Conservation (phyloP, 305 asterid species). For the Rubia peregrina region DNA sequence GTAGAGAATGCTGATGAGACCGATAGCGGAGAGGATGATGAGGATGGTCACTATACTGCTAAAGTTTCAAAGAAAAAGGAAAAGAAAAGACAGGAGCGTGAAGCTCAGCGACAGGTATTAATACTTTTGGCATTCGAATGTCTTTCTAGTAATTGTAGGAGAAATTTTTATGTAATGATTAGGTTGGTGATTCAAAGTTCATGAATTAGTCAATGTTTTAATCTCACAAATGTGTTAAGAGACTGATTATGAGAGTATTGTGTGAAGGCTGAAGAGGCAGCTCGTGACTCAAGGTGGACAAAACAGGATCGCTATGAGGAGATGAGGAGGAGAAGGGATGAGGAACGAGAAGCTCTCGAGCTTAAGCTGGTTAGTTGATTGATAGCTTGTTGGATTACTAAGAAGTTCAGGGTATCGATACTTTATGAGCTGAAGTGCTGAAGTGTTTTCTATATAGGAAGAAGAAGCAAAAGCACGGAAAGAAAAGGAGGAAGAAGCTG, state of each 20-base stretch:
- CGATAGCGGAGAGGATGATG: constrained; percentile 77
- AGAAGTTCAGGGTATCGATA: constrained; percentile 6
- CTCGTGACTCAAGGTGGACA: constrained; percentile 65
- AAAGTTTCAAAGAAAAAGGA: constrained; percentile 68
- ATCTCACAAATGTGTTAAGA: neutral
- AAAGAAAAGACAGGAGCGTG: constrained; percentile 86
- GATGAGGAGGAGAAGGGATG: constrained; percentile 90
- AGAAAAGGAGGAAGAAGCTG: constrained; percentile 91
- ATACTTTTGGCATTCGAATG: constrained; percentile 4
- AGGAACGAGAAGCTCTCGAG: constrained; percentile 95
- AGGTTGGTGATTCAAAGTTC: neutral
- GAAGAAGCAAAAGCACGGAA: constrained; percentile 87
- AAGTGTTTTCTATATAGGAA: constrained; percentile 47
- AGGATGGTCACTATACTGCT: constrained; percentile 49
- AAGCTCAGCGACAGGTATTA: constrained; percentile 82
- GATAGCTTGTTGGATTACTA: constrained; percentile 5
- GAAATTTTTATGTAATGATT: neutral
- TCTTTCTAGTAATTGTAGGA: neutral
- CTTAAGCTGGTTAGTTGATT: constrained; percentile 58
- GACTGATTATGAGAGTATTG: constrained; percentile 19
- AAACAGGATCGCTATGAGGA: constrained; percentile 88
- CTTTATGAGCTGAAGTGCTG: constrained; percentile 13
- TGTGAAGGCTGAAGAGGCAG: constrained; percentile 68
- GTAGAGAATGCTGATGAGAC: constrained; percentile 65
- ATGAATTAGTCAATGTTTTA: neutral